Evolutionary conservation across 1,284 basidiomycete genomes (phyloP), one percentile per base, ranked within the genome.

Genomic region (Apiotrichum gracile): DNA sequence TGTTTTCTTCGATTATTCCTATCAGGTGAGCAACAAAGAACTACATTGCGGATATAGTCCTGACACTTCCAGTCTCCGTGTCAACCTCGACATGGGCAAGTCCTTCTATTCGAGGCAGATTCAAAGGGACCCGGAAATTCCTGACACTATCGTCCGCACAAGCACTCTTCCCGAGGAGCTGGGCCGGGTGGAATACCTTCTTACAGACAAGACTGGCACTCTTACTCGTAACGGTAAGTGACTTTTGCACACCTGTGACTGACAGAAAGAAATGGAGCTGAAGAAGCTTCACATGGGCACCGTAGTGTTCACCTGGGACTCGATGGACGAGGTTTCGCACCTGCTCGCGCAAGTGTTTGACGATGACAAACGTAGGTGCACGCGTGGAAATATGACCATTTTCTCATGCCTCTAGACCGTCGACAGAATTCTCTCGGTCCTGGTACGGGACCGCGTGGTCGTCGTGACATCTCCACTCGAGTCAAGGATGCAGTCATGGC

Each of bases 61-160:
- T 46, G 9, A 38, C 17, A 14, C 35, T 5, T 4, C 0, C 58
- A 97, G 91, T 80, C 78, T 99, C 49, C 88, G 96, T 25, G 94
- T 99, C 57, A 99, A 99, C 66, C 81, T 98, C 47, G 96, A 99
- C 73, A 97, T 99, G 93, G 96, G 94, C 57, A 99, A 99, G 78
- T 97, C 93, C 0, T 89, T 97, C 39, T 98, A 98, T 66, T 91
- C 91, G 0, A 85, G 88, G 43, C 89, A 94, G 64, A 98, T 98
- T 56, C 91, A 93, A 85, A 85, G 82, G 55, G 96, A 99, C 74
- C 68, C 68, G 39, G 91, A 97, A 74, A 98, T 99, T 61, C 90
- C 91, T 1, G 84, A 85, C 45, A 97, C 96, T 2, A 94, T 98
- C 57, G 96, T 98, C 3, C 82, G 96, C 26, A 98, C 96, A 3